Conservation (phyloP, 2,329 filamentous ascomycete species). For the Simplicillium sp. region DNA sequence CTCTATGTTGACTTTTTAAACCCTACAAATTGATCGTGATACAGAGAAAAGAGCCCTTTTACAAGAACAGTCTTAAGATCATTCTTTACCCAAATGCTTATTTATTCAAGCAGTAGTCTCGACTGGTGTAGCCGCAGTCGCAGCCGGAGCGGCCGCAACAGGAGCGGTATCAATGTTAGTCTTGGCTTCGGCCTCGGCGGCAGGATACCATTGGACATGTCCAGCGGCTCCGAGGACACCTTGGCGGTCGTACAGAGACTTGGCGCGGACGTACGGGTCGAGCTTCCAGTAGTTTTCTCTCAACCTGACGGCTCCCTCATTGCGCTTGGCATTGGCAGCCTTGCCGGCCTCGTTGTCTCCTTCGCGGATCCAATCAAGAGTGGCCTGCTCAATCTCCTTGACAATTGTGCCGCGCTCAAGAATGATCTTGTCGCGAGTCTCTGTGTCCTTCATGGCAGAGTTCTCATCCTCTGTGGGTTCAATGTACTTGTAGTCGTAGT, state of each 20-base stretch:
- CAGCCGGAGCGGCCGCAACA: too few species aligned
- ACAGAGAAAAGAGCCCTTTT: too few species aligned
- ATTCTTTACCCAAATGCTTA: too few species aligned
- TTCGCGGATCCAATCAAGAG: constrained; percentile 48
- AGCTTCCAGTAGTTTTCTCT: constrained; percentile 41
- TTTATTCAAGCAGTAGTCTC: not conserved
- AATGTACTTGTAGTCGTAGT: constrained; percentile 63
- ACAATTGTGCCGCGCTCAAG: constrained; percentile 42
- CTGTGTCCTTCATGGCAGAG: constrained; percentile 33
- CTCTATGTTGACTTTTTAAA: too few species aligned
- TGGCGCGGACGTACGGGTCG: not conserved
- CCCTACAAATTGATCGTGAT: too few species aligned
- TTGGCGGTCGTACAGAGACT: not conserved
- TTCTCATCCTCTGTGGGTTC: constrained; percentile 55
- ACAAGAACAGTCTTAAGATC: too few species aligned
- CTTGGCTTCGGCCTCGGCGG: too few species aligned
- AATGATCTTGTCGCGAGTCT: constrained; percentile 36
- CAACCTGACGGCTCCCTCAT: constrained; percentile 39
- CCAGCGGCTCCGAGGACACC: not conserved
- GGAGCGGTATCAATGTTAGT: too few species aligned
- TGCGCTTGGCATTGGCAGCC: constrained; percentile 25
- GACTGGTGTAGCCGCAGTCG: not conserved
- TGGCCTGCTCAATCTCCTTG: constrained; percentile 47
- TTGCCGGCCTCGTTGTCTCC: constrained; percentile 13
- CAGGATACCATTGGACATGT: not conserved